These are phyloP conservation scores for Fusarium hostae DNA, from an alignment of 2,329 filamentous ascomycete species.

Conservation along the genomic window DNA sequence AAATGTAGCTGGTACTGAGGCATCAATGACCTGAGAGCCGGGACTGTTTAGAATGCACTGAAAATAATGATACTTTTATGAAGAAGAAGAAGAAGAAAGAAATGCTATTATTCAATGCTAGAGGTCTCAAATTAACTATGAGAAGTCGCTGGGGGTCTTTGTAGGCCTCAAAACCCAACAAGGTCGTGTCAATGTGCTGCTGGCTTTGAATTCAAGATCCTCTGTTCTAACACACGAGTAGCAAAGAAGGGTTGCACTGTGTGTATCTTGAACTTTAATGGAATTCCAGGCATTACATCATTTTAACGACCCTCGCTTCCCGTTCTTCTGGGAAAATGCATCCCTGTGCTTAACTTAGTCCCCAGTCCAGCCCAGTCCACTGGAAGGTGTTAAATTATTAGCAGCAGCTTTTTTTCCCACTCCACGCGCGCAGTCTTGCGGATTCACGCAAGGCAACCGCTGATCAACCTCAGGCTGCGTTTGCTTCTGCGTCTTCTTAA, in stretches of 20 bases:
- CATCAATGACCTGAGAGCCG: conserved; percentile 1
- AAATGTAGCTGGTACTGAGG: conserved; percentile 21
- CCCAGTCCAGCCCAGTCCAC: not conserved
- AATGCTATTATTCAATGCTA: not conserved
- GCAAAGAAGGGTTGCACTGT: not conserved
- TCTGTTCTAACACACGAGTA: not conserved
- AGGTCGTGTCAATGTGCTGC: not conserved
- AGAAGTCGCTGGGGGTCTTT: not conserved
- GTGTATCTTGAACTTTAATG: conserved; percentile 12
- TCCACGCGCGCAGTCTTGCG: conserved; percentile 22
- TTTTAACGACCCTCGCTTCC: conserved; percentile 35
- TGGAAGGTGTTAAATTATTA: conserved; percentile 31
- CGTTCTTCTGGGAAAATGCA: conserved; percentile 36
- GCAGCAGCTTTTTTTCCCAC: conserved; percentile 30
- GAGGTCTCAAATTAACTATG: not conserved
- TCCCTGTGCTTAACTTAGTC: conserved; percentile 32
- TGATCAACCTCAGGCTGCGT: conserved; percentile 30
- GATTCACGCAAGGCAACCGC: conserved; percentile 26
- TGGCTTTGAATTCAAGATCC: not conserved
- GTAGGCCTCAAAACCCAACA: no score
- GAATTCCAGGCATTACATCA: conserved; percentile 44
- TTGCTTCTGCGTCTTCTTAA: not conserved
- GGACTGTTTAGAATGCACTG: conserved; percentile 1
- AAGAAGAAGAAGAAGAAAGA: not conserved
- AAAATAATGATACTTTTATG: not conserved